Conservation (phyloP, 257 asterid genomes). For the Handroanthus guayacan region DNA sequence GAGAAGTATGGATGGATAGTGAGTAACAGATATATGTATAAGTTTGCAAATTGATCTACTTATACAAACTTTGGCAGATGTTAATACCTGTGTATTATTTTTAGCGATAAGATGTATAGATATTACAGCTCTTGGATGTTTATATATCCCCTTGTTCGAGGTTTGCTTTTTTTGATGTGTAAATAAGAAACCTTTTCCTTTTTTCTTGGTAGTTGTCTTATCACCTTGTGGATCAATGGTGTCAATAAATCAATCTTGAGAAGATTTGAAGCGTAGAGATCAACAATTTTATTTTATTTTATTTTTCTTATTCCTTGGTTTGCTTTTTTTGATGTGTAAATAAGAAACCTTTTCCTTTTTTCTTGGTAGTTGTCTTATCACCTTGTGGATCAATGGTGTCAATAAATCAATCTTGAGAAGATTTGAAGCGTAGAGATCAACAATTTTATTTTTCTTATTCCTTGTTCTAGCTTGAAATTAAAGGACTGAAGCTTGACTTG, state of each 20-base stretch:
- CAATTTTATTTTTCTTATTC: not conserved
- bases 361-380: not conserved
- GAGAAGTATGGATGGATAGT: constrained; percentile 62
- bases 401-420: too few relatives aligned
- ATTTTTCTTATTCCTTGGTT: not conserved
- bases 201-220: not conserved
- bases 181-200: not conserved
- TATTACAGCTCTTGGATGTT: constrained; percentile 7
- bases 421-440: too few relatives aligned
- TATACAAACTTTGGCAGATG: not conserved
- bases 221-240: too few relatives aligned
- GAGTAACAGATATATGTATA: constrained; percentile 6
- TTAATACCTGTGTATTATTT: not conserved
- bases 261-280: too few relatives aligned
- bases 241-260: too few relatives aligned
- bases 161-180: not conserved
- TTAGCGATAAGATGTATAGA: constrained; percentile 3
- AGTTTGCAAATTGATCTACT: not conserved
- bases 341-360: not conserved
- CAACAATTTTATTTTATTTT: not conserved
- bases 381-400: too few relatives aligned
- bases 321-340: not conserved
- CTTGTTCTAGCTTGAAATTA: too few relatives aligned
- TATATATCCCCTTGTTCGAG: not conserved
- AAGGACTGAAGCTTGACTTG: not conserved